Base-by-base conservation (phyloP, 179 eudicot genomes). In the Dionaea muscipula region DNA sequence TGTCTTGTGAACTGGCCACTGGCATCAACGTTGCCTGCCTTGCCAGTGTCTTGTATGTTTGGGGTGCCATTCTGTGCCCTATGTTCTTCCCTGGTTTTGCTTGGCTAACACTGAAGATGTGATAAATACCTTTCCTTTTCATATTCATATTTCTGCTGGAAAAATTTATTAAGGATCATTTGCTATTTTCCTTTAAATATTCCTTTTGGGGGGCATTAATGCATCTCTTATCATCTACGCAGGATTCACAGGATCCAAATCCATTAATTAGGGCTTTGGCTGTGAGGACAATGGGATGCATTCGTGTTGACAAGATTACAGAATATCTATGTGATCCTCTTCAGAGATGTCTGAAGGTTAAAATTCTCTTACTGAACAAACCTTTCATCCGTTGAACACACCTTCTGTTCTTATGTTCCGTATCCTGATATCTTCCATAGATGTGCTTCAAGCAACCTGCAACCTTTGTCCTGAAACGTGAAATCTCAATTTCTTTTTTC, bases 201-300 rank as follows among this genome's bases (percentile, higher is more conserved):
- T 9, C 11, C 47, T 19, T 18, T 4, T 1, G 2, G 17, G 4
- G 19, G 47, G 20, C 19, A 43, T 7, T 43, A 15, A 3, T 19
- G 4, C 44, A 39, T 4, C 13, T 1, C 5, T 26, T 7, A 25
- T 14, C 18, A 49, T 33, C 22, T 49, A 27, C 73, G 67, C 94
- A 91, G 98, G 98, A 91, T 73, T 84, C 98, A 17, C 98, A 91
- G 67, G 98, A 91, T 61, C 94, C 96, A 63, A 91, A 91, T 72
- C 98, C 98, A 57, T 69, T 91, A 51, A 91, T 91, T 53, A 91
- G 96, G 67, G 96, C 98, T 31, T 76, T 91, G 78, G 98, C 98
- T 67, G 98, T 91, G 60, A 68, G 98, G 68, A 91, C 98, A 26
- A 91, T 91, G 98, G 98, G 98, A 28, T 91, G 98, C 77, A 91